Conservation (phyloP, 129 eudicot species). For the Flaveria trinervia region DNA sequence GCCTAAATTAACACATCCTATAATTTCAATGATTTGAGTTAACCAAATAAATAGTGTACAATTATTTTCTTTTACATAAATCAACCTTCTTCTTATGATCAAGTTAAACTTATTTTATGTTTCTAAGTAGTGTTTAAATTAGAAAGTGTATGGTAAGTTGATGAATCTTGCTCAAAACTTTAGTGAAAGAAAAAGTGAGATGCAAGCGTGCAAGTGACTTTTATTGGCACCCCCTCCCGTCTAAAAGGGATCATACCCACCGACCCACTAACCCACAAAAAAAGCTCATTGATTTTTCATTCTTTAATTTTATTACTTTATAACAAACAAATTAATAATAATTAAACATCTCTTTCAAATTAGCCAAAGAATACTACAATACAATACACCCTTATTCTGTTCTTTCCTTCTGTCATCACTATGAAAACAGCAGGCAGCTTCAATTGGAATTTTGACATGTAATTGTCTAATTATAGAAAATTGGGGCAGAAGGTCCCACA, state of each 20-base stretch:
- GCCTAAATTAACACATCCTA: too few species aligned
- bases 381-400: constrained; percentile 23
- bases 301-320: neutral
- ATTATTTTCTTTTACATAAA: too few species aligned
- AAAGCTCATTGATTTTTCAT: constrained; percentile 1
- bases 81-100: too few species aligned
- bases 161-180: constrained; percentile 21
- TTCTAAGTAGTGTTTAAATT: too few species aligned
- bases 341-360: constrained; percentile 12
- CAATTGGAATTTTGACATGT: constrained; percentile 36
- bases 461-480: constrained; percentile 32
- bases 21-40: too few species aligned
- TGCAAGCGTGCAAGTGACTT: constrained; percentile 49
- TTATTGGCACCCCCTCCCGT: constrained; percentile 38
- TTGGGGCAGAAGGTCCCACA: constrained; percentile 37
- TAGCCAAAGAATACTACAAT: constrained; percentile 29
- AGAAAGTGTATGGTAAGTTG: neutral
- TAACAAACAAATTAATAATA: neutral
- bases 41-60: too few species aligned
- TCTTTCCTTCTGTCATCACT: constrained; percentile 33
- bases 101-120: too few species aligned
- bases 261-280: constrained; percentile 43
- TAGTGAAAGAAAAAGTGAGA: constrained; percentile 26
- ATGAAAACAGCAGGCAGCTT: constrained; percentile 32
- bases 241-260: constrained; percentile 47